Evolutionary conservation across 208 protist genomes (phyloP), one percentile per base, ranked within the genome.

Genomic region (Acanthamoeba sp.): DNA sequence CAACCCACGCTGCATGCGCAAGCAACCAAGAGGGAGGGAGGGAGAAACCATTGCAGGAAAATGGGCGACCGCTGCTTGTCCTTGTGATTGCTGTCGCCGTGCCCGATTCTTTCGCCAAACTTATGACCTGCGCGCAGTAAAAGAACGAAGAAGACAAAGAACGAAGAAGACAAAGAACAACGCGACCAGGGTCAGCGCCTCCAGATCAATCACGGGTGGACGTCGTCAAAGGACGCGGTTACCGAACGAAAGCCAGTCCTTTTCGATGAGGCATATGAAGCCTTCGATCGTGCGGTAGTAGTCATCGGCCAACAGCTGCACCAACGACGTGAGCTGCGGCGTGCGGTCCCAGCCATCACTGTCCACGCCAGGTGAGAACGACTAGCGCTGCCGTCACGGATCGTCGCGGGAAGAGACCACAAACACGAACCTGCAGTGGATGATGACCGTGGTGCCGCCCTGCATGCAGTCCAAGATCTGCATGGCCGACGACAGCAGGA

Each of bases 231-330:
- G n/a, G n/a, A n/a, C n/a, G n/a, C n/a, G n/a, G n/a, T n/a, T 91
- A 91, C 99, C 99, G 95, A 99, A 99, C 3, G 96, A 97, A 57
- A 98, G 97, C 96, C 99, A 99, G 84, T 99, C 99, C 95, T 99
- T 99, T 94, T 99, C 98, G 18, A 99, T 96, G 45, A 99, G 95
- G 9, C 97, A 95, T 85, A 97, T 97, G 95, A 99, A 99, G 2
- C 99, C 99, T 14, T 98, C 91, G 24, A 98, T 95, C 69, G 98
- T 99, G 85, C 99, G 97, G 96, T 98, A 99, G 96, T 98, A 99
- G 14, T 98, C 98, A 85, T 99, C 99, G 1, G 99, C 85, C 34
- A 99, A 73, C 3, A 99, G 84, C 96, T 98, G 97, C 32, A 98
- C 96, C 1, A 98, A 95, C 12, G 96, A 95, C 16, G 90, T 96